Evolutionary conservation across 306 rosid genomes (phyloP), one percentile per base, ranked within the genome.

Genomic region (Dalbergia oliveri): DNA sequence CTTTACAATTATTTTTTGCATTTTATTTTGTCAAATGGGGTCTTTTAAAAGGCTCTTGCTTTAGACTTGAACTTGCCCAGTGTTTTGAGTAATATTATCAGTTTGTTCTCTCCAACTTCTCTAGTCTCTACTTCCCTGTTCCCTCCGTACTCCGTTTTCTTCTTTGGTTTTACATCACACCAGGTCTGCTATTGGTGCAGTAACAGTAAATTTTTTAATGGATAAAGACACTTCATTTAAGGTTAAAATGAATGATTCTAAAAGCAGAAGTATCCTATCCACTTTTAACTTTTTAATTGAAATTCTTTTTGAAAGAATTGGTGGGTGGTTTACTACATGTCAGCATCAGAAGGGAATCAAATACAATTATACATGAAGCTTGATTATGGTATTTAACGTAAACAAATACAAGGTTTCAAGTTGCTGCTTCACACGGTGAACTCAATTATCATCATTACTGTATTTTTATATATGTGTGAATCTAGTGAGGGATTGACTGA

Each of bases 321-420:
- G 75, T 43, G 26, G 64, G 12, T 44, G 33, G 33, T 83, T 71
- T 5, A 26, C 34, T 13, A 71, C 79, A 70, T 65, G 13, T 51
- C 41, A 43, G 4, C 21, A 18, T 54, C 23, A 23, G 56, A 34
- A 33, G 75, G 37, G 26, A 61, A 82, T 33, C 68, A 62, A 14
- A 66, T 9, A 9, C 4, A 59, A 64, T 19, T 33, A 43, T 82
- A 49, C 63, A 53, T 33, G 56, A 53, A 63, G 47, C 19, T 70
- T 53, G 70, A 61, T 76, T 53, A 54, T 54, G 23, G n/a, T 14
- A 14, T 62, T 47, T 31, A 68, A 77, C 78, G 66, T 33, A 34
- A 69, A 60, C 50, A 45, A 61, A 15, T 39, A 31, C 43, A 76
- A 44, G 65, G 45, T 66, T 26, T 37, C 50, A 51, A 43, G 45